These are phyloP conservation scores for Penicillium alfredii DNA, from an alignment of 495 filamentous ascomycete genomes.

Conservation along the genomic window DNA sequence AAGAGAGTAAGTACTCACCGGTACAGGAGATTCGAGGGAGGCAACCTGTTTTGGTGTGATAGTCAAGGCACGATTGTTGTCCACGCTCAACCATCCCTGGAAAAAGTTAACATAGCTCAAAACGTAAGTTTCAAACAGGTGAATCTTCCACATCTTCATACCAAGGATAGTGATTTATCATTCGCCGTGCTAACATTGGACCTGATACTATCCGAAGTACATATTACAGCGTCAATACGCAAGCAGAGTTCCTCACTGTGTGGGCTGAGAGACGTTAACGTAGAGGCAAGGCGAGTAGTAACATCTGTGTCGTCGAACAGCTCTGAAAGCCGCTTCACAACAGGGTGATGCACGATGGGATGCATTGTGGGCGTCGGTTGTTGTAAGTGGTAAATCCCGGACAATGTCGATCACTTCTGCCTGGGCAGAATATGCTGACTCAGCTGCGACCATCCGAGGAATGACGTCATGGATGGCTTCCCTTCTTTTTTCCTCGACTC, in stretches of 20 bases:
- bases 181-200: not conserved
- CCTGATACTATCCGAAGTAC: not conserved
- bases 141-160: too few relatives aligned
- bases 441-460: too few relatives aligned
- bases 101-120: not conserved
- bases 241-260: not conserved
- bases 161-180: not conserved
- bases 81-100: constrained; percentile 1
- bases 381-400: too few relatives aligned
- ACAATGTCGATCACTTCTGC: constrained; percentile 9
- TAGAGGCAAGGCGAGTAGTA: constrained; percentile 1
- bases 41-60: not conserved
- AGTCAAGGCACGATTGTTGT: not conserved
- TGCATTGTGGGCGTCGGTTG: too few relatives aligned
- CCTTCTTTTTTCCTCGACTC: too few relatives aligned
- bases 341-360: not conserved
- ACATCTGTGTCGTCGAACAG: constrained; percentile 1
- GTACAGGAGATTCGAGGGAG: not conserved
- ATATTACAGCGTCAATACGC: not conserved
- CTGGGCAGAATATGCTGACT: constrained; percentile 13
- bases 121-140: too few relatives aligned
- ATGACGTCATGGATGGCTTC: too few relatives aligned
- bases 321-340: constrained; percentile 5
- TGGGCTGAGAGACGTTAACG: not conserved
- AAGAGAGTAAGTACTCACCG: not conserved